Percentiles rank a stretch among this genome's conserved stretches.
phyloP scores from a whole-genome alignment of 352 stramenopile species.

The Thalassiosira pacifica region DNA sequence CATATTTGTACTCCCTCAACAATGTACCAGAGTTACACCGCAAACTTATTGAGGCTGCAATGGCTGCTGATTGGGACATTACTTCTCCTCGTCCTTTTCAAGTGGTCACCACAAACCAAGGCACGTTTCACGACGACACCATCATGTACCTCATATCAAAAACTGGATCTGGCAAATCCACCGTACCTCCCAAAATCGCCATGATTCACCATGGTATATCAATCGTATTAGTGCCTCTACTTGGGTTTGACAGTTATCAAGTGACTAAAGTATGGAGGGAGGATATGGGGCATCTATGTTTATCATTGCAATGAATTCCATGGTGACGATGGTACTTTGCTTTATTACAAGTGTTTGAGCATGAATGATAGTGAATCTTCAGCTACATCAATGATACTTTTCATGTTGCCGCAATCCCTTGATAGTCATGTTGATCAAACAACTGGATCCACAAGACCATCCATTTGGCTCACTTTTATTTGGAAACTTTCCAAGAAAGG shows the following conservation, averaged over 20 bases:
- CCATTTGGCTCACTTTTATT: not conserved
- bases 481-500: not conserved
- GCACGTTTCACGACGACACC: not conserved
- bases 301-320: not conserved
- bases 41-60: not conserved
- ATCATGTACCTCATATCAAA: not conserved
- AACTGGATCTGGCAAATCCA: conserved; percentile 8
- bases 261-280: not conserved
- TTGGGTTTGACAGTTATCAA: conserved; percentile 6
- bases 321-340: not conserved
- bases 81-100: not conserved
- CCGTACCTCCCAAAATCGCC: not conserved
- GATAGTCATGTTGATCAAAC: not conserved
- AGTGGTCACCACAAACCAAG: not conserved
- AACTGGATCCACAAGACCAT: not conserved
- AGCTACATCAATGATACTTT: not conserved
- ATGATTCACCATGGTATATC: not conserved
- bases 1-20: not conserved
- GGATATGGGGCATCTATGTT: not conserved
- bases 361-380: not conserved
- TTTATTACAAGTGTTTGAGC: not conserved
- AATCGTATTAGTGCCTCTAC: not conserved
- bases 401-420: not conserved
- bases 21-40: not conserved
- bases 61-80: not conserved